Conservation (phyloP, 208 protist genomes). For the Herpetomonas muscarum region DNA sequence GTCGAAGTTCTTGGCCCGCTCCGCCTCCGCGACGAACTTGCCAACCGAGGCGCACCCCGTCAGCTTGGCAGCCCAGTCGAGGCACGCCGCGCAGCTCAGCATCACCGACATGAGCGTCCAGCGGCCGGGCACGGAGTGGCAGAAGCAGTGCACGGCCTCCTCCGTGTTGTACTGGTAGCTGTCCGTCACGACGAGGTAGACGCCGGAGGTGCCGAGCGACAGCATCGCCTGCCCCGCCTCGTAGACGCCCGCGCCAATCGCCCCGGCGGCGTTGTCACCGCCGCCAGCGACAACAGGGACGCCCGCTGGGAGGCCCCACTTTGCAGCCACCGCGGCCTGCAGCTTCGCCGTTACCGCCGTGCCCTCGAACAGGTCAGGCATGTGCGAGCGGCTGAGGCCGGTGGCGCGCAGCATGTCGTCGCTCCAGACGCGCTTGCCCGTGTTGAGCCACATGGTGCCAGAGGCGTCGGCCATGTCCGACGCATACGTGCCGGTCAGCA, state of each 20-base stretch:
- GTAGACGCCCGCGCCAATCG: conserved; percentile 59
- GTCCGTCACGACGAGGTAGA: conserved; percentile 80
- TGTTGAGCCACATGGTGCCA: conserved; percentile 74
- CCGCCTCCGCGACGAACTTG: conserved; percentile 55
- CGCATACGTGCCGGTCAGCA: conserved; percentile 62
- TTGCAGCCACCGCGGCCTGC: conserved; percentile 24
- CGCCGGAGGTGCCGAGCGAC: conserved; percentile 75
- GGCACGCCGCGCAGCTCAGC: conserved; percentile 72
- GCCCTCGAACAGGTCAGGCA: conserved; percentile 74
- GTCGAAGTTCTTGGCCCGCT: conserved; percentile 43
- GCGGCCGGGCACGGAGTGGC: conserved; percentile 59
- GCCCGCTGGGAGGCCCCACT: conserved; percentile 49
- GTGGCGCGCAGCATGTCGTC: conserved; percentile 63
- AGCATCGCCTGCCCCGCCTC: conserved; percentile 76
- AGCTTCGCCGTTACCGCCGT: conserved; percentile 48
- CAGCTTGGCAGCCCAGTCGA: conserved; percentile 64
- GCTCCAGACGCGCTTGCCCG: conserved; percentile 56
- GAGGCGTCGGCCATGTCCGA: conserved; percentile 74
- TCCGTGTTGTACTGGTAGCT: conserved; percentile 67
- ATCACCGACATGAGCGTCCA: conserved; percentile 85
- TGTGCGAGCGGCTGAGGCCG: conserved; percentile 50
- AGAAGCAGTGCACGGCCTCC: conserved; percentile 82
- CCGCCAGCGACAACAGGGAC: conserved; percentile 61
- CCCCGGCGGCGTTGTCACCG: conserved; percentile 74
- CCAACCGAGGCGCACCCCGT: conserved; percentile 55